Conservation (phyloP, 2,329 filamentous ascomycete species). For the Scedosporium boydii region DNA sequence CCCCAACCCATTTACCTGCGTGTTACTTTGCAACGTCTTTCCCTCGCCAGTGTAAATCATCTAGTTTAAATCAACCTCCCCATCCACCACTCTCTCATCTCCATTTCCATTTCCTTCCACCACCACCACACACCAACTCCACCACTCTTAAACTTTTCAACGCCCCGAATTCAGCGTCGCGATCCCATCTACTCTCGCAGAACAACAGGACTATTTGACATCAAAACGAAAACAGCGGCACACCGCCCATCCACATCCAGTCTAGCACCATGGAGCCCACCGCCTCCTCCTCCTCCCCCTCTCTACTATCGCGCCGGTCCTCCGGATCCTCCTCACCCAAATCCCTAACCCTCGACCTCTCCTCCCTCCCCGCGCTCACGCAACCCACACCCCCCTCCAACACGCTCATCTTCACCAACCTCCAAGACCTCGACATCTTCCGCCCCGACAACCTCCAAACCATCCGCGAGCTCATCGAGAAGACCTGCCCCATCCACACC, state of each 20-base stretch:
- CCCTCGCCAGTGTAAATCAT: neutral
- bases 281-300: constrained; percentile 14
- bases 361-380: constrained; percentile 57
- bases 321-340: constrained; percentile 36
- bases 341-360: constrained; percentile 63
- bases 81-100: neutral
- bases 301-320: constrained; percentile 20
- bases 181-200: neutral
- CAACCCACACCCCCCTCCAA: constrained; percentile 71
- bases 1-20: too few species aligned
- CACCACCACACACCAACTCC: neutral
- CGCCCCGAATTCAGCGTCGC: neutral
- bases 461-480: constrained; percentile 61
- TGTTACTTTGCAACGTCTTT: neutral
- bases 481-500: constrained; percentile 63
- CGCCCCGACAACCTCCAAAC: constrained; percentile 61
- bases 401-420: constrained; percentile 76
- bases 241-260: constrained; percentile 8
- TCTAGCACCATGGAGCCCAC: constrained; percentile 24
- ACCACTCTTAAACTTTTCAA: neutral
- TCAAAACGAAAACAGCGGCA: too few species aligned
- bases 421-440: constrained; percentile 66
- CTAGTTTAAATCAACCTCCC: constrained; percentile 2
- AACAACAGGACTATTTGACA: too few species aligned
- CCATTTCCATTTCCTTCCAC: neutral